Percentiles rank a stretch among this genome's conserved stretches.
phyloP scores from a whole-genome alignment of 2,329 filamentous ascomycete genomes.

The Fusarium sp. region DNA sequence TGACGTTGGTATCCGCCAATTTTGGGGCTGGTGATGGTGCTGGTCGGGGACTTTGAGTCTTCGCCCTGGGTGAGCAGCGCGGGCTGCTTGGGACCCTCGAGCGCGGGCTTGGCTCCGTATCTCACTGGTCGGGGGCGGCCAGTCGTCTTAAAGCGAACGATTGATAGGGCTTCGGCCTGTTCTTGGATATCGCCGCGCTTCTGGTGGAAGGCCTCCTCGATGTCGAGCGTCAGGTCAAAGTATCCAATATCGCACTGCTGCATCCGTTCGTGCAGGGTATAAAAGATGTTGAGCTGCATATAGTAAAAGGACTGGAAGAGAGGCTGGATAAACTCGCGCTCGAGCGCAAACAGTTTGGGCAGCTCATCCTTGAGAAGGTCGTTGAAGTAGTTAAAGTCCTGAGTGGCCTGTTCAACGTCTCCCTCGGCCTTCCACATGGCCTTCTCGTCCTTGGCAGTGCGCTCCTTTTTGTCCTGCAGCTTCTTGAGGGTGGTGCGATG shows the following conservation, averaged over 20 bases:
- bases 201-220: slow-evolving; percentile 89
- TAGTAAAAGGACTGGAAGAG: slow-evolving; percentile 99
- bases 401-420: slow-evolving; percentile 89
- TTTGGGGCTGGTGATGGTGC: slow-evolving; percentile 43
- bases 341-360: slow-evolving; percentile 88
- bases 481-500: slow-evolving; percentile 88
- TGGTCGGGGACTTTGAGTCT: slow-evolving; percentile 41
- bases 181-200: slow-evolving; percentile 93
- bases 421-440: slow-evolving; percentile 95
- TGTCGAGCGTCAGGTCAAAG: slow-evolving; percentile 90
- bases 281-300: slow-evolving; percentile 99
- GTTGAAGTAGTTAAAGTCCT: slow-evolving; percentile 99
- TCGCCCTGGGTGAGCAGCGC: slow-evolving; percentile 65
- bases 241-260: slow-evolving; percentile 97
- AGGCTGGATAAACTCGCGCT: slow-evolving; percentile 94
- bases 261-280: slow-evolving; percentile 98
- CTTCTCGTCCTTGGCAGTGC: slow-evolving; percentile 96
- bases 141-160: slow-evolving; percentile 91
- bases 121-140: slow-evolving; percentile 73
- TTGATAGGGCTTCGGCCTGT: slow-evolving; percentile 82
- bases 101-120: slow-evolving; percentile 66
- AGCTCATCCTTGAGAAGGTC: slow-evolving; percentile 96
- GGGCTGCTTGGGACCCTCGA: slow-evolving; percentile 61
- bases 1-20: slow-evolving; percentile 50
- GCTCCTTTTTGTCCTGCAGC: slow-evolving; percentile 97